Conservation (phyloP, 2,329 filamentous ascomycete species). For the Podosphaera leucotricha region DNA sequence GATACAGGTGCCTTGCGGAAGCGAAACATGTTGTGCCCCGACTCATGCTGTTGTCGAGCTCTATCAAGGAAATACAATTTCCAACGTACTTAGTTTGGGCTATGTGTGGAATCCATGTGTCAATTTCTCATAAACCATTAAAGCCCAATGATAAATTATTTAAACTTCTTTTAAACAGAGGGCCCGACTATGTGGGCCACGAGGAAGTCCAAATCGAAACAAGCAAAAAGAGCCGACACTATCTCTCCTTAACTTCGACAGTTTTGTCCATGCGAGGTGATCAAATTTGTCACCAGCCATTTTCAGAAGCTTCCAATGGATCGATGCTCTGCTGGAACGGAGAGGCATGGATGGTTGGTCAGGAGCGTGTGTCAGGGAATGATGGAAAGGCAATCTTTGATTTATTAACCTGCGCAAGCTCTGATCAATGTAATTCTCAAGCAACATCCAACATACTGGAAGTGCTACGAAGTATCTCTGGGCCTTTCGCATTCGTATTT, state of each 20-base stretch:
- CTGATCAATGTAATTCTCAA: slow-evolving; percentile 2
- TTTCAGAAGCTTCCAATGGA: slow-evolving; percentile 29
- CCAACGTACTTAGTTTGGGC: background rate
- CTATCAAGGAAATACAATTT: background rate
- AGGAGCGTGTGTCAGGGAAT: slow-evolving; percentile 39
- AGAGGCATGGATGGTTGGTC: slow-evolving; percentile 63
- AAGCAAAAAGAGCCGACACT: slow-evolving; percentile 15
- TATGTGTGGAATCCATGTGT: slow-evolving; percentile 39
- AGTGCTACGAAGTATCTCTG: slow-evolving; percentile 38
- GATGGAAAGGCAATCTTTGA: slow-evolving; percentile 51
- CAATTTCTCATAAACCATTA: slow-evolving; percentile 19
- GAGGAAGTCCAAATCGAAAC: slow-evolving; percentile 15
- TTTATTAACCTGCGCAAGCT: slow-evolving; percentile 23
- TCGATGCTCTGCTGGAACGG: slow-evolving; percentile 90
- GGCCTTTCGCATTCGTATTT: slow-evolving; percentile 79
- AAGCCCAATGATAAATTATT: slow-evolving; percentile 18
- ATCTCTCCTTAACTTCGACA: slow-evolving; percentile 50
- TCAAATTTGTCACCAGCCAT: slow-evolving; percentile 47
- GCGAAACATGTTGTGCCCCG: background rate
- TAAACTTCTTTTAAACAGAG: slow-evolving; percentile 27
- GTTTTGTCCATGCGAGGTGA: slow-evolving; percentile 77
- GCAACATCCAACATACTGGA: slow-evolving; percentile 19
- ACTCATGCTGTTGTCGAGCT: background rate
- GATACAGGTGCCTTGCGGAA: background rate
- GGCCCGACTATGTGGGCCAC: slow-evolving; percentile 33